A percentile compares a stretch with the other conserved stretches of the same genome.
Conservation (phyloP, 2,329 filamentous ascomycete species). For the Penicillium griseofulvum region DNA sequence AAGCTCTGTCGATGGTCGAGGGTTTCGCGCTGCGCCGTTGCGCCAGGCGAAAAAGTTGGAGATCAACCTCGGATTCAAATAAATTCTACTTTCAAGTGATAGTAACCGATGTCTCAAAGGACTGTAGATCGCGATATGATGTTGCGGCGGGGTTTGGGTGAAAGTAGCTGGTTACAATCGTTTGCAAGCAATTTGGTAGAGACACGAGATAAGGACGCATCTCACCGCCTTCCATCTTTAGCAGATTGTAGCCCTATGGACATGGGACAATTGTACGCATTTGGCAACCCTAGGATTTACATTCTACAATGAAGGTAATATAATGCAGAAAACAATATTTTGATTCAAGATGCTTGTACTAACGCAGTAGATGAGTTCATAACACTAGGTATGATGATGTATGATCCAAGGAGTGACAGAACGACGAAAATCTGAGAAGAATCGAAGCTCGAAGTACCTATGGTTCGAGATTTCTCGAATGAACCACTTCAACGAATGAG, state of each 20-base stretch:
- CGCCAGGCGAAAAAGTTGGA: not conserved
- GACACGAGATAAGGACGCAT: conserved; percentile 5
- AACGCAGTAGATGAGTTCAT: not conserved
- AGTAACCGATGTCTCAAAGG: not conserved
- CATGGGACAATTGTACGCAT: too few species aligned
- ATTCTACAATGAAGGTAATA: not conserved
- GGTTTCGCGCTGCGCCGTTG: conserved; percentile 1
- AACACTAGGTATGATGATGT: not conserved
- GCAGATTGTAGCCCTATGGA: not conserved
- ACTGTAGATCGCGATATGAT: not conserved
- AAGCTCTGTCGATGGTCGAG: not conserved
- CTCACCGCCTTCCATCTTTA: conserved; percentile 12
- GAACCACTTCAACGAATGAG: conserved; percentile 5
- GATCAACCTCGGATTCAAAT: not conserved
- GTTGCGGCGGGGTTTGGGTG: not conserved
- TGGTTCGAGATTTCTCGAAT: conserved; percentile 3
- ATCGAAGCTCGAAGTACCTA: conserved; percentile 6
- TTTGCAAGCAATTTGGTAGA: not conserved
- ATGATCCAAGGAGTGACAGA: conserved; percentile 6
- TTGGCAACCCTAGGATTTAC: not conserved
- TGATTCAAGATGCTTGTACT: not conserved
- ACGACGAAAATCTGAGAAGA: conserved; percentile 10
- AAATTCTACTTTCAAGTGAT: not conserved
- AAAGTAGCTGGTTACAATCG: not conserved
- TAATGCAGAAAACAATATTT: not conserved